Base-by-base conservation (phyloP, 2,329 filamentous ascomycete genomes). In the Pestalotiopsis fici region DNA sequence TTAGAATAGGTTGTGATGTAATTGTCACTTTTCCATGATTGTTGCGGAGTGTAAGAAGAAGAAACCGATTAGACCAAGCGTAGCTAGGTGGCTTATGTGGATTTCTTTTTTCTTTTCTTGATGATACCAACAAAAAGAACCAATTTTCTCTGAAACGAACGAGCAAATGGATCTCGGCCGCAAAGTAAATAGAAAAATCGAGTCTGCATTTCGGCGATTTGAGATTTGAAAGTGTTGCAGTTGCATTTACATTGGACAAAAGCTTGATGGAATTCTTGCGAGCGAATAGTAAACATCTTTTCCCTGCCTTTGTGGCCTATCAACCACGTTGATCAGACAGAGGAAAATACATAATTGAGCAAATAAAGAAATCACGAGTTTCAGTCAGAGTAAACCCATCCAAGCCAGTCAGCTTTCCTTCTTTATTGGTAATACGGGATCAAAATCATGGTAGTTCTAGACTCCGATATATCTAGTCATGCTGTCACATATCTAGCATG, bases 1-100 rank as follows among this genome's bases (percentile, higher is more conserved):
- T 12, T 2, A 25, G 1, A 12, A 31, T 39, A 67, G 65, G 55
- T 67, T 64, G 65, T 67, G n/a, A 67, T 67, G 65, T 67, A 64
- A 64, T 54, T 35, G 59, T 25, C 35, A 47, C 18, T 25, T 15
- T 18, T 35, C 11, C 13, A 35, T 18, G 28, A 21, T 21, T 35
- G 13, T 21, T 31, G 18, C 31, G 28, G n/a, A 35, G 15, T 12
- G 59, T 12, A 23, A 62, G 59, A 62, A 18, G n/a, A 31, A 35
- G 31, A 35, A 35, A 35, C 11, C 27, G 6, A 12, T 23, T 62
- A 47, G 37, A 62, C 35, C 35, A 25, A 47, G 59, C 37, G 21
- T 25, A 6, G 37, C 35, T 25, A 18, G 21, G 59, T 43, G 35
- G 59, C 37, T 23, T 11, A 25, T 47, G n/a, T 43, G 35, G n/a